These are phyloP conservation scores for Thymus mandschuricus DNA, from an alignment of 257 asterid species.

Conservation along the genomic window DNA sequence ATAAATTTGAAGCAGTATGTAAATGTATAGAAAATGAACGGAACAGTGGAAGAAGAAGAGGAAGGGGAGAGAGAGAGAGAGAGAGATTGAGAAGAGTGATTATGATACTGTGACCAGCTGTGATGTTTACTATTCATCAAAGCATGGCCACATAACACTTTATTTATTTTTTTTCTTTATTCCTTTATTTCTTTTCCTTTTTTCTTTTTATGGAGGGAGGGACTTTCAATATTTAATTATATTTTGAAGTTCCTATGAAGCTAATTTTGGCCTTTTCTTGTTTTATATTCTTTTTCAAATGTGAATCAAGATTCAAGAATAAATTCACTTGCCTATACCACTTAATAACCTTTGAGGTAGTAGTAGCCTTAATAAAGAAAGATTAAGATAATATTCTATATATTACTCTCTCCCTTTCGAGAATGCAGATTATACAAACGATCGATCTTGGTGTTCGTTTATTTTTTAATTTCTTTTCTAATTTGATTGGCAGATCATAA, in stretches of 20 bases:
- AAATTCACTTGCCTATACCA: slow-evolving; percentile 11
- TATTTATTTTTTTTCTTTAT: slow-evolving; percentile 14
- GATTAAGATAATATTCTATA: no score
- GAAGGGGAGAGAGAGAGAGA: neutral
- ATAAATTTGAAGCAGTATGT: slow-evolving; percentile 18
- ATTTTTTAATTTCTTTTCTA: neutral
- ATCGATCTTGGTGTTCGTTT: no score
- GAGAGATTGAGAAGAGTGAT: slow-evolving; percentile 44
- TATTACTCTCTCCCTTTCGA: no score
- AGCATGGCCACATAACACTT: slow-evolving; percentile 51
- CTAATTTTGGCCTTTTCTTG: slow-evolving; percentile 30
- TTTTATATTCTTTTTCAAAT: neutral
- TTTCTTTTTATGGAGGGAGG: neutral
- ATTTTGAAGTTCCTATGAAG: slow-evolving; percentile 13
- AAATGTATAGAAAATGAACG: slow-evolving; percentile 31
- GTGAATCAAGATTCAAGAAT: slow-evolving; percentile 18
- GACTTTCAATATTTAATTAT: neutral
- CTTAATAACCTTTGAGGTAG: neutral
- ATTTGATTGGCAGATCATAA: no score
- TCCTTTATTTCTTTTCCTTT: slow-evolving; percentile 24
- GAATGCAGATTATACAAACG: no score
- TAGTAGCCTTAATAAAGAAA: slow-evolving; percentile 3
- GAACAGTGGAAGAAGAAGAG: slow-evolving; percentile 6
- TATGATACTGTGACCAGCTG: slow-evolving; percentile 59
- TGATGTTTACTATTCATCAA: slow-evolving; percentile 52